Base-by-base conservation (phyloP, 2,329 filamentous ascomycete genomes). In the Colletotrichum neosansevieriae region DNA sequence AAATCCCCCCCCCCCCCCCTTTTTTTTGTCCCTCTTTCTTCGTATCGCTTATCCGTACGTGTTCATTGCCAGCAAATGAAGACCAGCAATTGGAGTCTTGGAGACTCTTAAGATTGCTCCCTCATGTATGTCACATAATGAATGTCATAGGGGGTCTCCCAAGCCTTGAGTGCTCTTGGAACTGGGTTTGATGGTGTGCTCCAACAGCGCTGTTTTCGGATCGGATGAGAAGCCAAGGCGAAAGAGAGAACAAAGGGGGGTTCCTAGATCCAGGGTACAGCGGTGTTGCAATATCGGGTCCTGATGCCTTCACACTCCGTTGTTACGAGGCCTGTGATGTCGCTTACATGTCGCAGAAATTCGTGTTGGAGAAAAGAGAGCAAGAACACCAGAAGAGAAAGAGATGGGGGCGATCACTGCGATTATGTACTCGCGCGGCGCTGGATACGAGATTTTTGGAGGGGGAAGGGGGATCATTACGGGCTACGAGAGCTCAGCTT, bases 381-480 rank as follows among this genome's bases (percentile, higher is more conserved):
- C 4, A 24, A 19, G n/a, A 6, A 40, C 7, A 6, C 7, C n/a
- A 32, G 29, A 4, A 36, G 4, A 38, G 7, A n/a, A 12, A n/a
- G 32, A 12, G 38, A 3, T 53, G 38, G 47, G 53, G 60, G 61
- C 53, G 53, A 58, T 11, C 12, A 47, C 58, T n/a, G 24, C 12
- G 59, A 45, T 68, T 64, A 58, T 68, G 65, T 68, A 68, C 40
- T 34, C 38, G n/a, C 24, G 40, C 49, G 44, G 62, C 29, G 54
- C 38, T n/a, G 34, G n/a, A 49, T 65, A 59, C 54, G 60, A 54
- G 47, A 47, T 54, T 62, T 21, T 40, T 4, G n/a, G n/a, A 21
- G 21, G 24, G 24, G 24, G 24, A 24, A n/a, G 6, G 29, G 24
- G 19, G 44, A 15, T 11, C 15, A 40, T 62, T 56, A 66, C 58